A percentile compares a stretch with the other conserved stretches of the same genome.
These are phyloP conservation scores for Podospora didyma DNA, from an alignment of 495 filamentous ascomycete species.

Conservation along the genomic window DNA sequence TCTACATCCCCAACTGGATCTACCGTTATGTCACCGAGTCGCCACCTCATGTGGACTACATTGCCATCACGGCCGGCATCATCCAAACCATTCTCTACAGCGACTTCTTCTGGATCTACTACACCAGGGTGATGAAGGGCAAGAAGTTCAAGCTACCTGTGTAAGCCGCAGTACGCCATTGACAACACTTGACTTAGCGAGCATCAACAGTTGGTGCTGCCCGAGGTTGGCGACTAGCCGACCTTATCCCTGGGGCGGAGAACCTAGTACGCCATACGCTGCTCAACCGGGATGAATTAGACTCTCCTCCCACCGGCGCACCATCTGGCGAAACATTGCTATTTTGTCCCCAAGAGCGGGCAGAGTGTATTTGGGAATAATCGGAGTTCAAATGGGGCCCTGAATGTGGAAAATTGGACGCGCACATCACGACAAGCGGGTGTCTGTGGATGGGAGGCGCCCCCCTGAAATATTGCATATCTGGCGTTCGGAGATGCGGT, in stretches of 20 bases:
- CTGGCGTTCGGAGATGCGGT: constrained; percentile 15
- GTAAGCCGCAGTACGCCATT: constrained; percentile 30
- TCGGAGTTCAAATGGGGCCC: background rate
- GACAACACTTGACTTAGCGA: no score
- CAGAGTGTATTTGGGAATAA: no score
- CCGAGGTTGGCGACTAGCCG: no score
- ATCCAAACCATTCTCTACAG: constrained; percentile 94
- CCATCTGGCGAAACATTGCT: background rate
- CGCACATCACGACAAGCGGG: background rate
- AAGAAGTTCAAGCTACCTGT: constrained; percentile 86
- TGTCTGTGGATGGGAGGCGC: background rate
- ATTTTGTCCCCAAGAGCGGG: background rate
- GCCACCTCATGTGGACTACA: constrained; percentile 64
- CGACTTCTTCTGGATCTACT: constrained; percentile 99
- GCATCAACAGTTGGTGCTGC: no score
- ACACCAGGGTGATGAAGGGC: constrained; percentile 86
- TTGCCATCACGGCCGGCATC: constrained; percentile 80
- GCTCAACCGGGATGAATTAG: no score
- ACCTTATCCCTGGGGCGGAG: no score
- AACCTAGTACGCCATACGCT: no score
- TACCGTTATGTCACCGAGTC: constrained; percentile 77
- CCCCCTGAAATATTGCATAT: constrained; percentile 5
- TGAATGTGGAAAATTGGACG: background rate
- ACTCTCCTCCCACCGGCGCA: no score
- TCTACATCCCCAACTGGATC: constrained; percentile 99